These are phyloP conservation scores for Diaporthe citriasiana DNA, from an alignment of 2,329 filamentous ascomycete species.

Conservation along the genomic window DNA sequence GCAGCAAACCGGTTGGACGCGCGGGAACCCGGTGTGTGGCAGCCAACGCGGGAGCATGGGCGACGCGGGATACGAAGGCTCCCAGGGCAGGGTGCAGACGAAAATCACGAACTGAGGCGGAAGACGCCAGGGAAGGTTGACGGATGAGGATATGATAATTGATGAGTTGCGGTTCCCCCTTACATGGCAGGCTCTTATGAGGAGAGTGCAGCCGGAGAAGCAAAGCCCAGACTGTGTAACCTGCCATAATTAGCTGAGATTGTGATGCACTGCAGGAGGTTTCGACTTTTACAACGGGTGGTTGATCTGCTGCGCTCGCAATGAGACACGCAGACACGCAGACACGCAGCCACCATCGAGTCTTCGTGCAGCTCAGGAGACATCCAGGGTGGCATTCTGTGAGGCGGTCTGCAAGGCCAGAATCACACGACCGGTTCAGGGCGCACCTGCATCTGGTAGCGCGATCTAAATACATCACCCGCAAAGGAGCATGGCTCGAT, in stretches of 20 bases:
- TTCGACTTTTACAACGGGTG: conserved; percentile 29
- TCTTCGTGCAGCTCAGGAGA: conserved; percentile 28
- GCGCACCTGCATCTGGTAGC: conserved; percentile 26
- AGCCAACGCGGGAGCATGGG: conserved; percentile 22
- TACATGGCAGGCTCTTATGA: conserved; percentile 36
- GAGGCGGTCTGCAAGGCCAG: conserved; percentile 35
- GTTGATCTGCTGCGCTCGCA: conserved; percentile 27
- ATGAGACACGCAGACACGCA: conserved; percentile 18
- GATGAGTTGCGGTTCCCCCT: conserved; percentile 33
- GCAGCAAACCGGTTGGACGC: conserved; percentile 20
- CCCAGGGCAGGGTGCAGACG: conserved; percentile 22
- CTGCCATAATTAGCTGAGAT: conserved; percentile 24
- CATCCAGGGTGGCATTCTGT: conserved; percentile 18
- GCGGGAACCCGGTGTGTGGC: conserved; percentile 16
- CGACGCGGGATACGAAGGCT: conserved; percentile 25
- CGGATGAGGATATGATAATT: conserved; percentile 34
- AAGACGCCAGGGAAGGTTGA: conserved; percentile 5
- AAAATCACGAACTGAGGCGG: conserved; percentile 36
- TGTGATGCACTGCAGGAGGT: conserved; percentile 21
- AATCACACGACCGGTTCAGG: conserved; percentile 16
- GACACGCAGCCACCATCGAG: conserved; percentile 22
- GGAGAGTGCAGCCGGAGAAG: conserved; percentile 35
- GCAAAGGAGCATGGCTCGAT: neutral
- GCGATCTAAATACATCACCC: conserved; percentile 1
- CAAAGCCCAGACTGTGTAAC: conserved; percentile 21